Conservation (phyloP, 2,329 filamentous ascomycete genomes). For the Talaromyces sp. region DNA sequence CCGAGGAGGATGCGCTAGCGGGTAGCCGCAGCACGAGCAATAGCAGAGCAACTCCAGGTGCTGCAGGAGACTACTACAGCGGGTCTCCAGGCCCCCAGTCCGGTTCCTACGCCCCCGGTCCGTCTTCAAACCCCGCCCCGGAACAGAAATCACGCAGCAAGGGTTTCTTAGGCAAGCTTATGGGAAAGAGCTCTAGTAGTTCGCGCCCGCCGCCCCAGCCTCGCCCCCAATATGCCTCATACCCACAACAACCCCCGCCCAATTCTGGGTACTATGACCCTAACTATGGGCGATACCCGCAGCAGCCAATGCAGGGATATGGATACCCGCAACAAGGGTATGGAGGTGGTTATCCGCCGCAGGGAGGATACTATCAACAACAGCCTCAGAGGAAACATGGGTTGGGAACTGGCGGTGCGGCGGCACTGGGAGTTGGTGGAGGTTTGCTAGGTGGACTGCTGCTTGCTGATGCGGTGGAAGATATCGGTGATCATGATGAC, state of each 20-base stretch:
- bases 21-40: conserved; percentile 26
- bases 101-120: conserved; percentile 9
- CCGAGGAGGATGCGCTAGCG: conserved; percentile 74
- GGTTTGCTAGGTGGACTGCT: conserved; percentile 78
- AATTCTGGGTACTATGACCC: conserved; percentile 14
- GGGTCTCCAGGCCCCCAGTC: conserved; percentile 22
- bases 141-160: conserved; percentile 42
- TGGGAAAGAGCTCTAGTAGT: conserved; percentile 47
- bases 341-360: conserved; percentile 35
- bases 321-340: conserved; percentile 34
- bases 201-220: conserved; percentile 13
- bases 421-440: conserved; percentile 77
- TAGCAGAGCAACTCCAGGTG: conserved; percentile 33
- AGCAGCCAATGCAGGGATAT: conserved; percentile 24
- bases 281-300: conserved; percentile 27
- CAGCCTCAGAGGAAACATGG: conserved; percentile 51
- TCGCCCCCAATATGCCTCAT: conserved; percentile 30
- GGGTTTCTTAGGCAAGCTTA: conserved; percentile 56
- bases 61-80: conserved; percentile 54
- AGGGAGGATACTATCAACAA: conserved; percentile 43
- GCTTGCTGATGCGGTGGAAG: conserved; percentile 68
- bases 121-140: conserved; percentile 29
- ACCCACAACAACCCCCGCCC: conserved; percentile 28
- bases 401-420: conserved; percentile 72
- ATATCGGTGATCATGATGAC: conserved; percentile 60